Percentiles rank a stretch among this genome's conserved stretches.
These are phyloP conservation scores for Aspergillus carlsbadensis DNA, from an alignment of 495 filamentous ascomycete genomes.

Conservation along the genomic window DNA sequence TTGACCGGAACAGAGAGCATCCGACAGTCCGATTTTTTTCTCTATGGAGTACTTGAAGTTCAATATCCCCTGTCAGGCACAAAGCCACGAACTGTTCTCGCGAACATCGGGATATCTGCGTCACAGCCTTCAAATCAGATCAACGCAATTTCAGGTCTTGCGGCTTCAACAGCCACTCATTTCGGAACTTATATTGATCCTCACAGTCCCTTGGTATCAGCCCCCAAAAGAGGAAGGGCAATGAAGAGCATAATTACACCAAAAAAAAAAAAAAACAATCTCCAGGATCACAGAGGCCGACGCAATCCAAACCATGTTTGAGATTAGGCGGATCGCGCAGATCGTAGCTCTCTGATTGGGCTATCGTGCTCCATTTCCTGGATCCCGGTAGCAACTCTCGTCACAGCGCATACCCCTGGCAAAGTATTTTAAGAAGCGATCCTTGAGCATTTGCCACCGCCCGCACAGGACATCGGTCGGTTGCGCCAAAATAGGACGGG, in stretches of 20 bases:
- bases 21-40: too few species aligned
- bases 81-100: too few species aligned
- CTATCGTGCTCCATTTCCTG: neutral
- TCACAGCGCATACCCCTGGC: neutral
- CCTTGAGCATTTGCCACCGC: constrained; percentile 20
- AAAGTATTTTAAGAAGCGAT: neutral
- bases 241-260: neutral
- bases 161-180: too few species aligned
- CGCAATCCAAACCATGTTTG: constrained; percentile 21
- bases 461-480: constrained; percentile 16
- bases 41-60: too few species aligned
- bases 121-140: too few species aligned
- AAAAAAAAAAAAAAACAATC: constrained; percentile 5
- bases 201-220: neutral
- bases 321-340: constrained; percentile 24
- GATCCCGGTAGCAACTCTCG: neutral
- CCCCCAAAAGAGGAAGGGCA: neutral
- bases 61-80: too few species aligned
- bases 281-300: neutral
- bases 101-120: too few species aligned
- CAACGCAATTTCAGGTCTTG: too few species aligned
- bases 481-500: constrained; percentile 9
- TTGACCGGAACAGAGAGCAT: too few species aligned
- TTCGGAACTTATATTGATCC: too few species aligned
- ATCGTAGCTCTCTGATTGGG: constrained; percentile 25